Percentiles rank a stretch among this genome's conserved stretches.
phyloP scores from a whole-genome alignment of 768 basidiomycete genomes.

The Mycena rosella region DNA sequence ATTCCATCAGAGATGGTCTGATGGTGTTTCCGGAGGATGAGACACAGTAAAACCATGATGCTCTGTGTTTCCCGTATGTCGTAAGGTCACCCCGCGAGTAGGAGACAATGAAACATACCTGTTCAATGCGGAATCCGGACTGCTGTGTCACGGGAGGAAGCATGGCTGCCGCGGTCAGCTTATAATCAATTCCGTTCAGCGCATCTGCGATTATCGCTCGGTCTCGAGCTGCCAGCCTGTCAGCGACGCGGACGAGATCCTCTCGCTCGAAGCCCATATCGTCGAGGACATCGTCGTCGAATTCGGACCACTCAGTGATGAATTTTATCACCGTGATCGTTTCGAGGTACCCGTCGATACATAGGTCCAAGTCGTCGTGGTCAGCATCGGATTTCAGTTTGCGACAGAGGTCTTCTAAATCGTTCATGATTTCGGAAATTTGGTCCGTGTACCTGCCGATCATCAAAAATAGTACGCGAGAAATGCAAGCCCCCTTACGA shows the following conservation, averaged over 20 bases:
- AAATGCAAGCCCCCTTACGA: neutral
- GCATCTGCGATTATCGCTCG: slow-evolving; percentile 5
- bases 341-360: slow-evolving; percentile 18
- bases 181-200: neutral
- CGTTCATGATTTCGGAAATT: neutral
- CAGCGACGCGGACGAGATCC: too few relatives aligned
- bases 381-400: slow-evolving; percentile 10
- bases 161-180: neutral
- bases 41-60: slow-evolving; percentile 7
- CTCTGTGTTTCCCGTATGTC: neutral
- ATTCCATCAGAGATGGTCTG: slow-evolving; percentile 8
- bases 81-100: too few relatives aligned
- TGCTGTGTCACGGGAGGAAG: neutral
- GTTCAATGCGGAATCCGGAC: slow-evolving; percentile 23
- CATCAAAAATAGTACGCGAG: neutral
- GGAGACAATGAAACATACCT: neutral
- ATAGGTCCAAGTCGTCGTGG: neutral
- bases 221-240: neutral
- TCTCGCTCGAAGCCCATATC: slow-evolving; percentile 8
- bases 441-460: slow-evolving; percentile 8
- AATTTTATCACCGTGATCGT: slow-evolving; percentile 2
- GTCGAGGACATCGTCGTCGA: slow-evolving; percentile 6
- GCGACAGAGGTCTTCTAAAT: slow-evolving; percentile 6
- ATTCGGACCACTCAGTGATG: slow-evolving; percentile 7
- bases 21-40: slow-evolving; percentile 14